Conservation (phyloP, 2,329 filamentous ascomycete species). For the Sarocladium brachiariae region DNA sequence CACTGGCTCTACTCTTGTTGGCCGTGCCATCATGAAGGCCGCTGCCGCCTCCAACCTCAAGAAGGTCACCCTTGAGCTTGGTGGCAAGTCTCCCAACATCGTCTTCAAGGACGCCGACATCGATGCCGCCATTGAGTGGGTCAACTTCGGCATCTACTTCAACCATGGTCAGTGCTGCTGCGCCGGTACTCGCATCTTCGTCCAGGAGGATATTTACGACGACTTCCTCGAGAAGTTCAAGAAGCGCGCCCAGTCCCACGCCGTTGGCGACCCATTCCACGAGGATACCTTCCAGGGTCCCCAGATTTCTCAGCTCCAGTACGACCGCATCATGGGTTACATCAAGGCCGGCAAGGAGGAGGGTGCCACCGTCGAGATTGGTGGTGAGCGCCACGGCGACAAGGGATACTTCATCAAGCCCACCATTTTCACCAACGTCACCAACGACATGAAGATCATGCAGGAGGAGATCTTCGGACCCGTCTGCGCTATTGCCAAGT, state of each 20-base stretch:
- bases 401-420: constrained; percentile 83
- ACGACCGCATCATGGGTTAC: constrained; percentile 74
- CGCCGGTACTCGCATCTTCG: constrained; percentile 71
- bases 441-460: constrained; percentile 75
- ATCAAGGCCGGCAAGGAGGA: constrained; percentile 56
- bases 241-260: constrained; percentile 61
- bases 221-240: constrained; percentile 73
- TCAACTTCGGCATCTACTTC: constrained; percentile 58
- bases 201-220: constrained; percentile 77
- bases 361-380: constrained; percentile 50
- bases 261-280: constrained; percentile 72
- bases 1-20: constrained; percentile 64
- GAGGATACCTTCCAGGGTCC: constrained; percentile 74
- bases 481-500: constrained; percentile 74
- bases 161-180: constrained; percentile 58
- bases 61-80: constrained; percentile 70
- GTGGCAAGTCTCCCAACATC: constrained; percentile 70
- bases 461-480: constrained; percentile 86
- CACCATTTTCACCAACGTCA: constrained; percentile 76
- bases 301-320: constrained; percentile 73
- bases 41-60: constrained; percentile 67
- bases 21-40: constrained; percentile 67
- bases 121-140: constrained; percentile 65
- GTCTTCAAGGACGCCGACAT: constrained; percentile 69
- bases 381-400: constrained; percentile 45